phyloP scores from a whole-genome alignment of 225 moss, liverwort and hornwort genomes.

The Bryoerythrophyllum caledonicum region DNA sequence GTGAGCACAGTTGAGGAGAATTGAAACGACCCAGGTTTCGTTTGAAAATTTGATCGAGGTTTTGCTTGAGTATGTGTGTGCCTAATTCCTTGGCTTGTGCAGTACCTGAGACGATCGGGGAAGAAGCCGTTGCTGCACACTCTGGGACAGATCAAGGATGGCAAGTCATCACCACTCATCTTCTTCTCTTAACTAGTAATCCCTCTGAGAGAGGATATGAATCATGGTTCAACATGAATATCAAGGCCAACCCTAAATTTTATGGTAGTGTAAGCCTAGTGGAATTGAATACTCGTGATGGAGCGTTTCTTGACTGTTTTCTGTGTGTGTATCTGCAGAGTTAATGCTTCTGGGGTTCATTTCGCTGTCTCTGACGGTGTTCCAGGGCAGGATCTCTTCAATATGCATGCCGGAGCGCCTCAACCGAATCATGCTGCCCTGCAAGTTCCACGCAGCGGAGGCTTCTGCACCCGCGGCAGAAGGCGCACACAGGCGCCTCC shows the following conservation, averaged over 20 bases:
- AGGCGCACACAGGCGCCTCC: slow-evolving; percentile 53
- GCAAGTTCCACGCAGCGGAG: slow-evolving; percentile 22
- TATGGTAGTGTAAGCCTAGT: no score
- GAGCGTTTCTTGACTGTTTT: background rate
- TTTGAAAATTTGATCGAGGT: background rate
- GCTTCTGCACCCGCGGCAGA: slow-evolving; percentile 1
- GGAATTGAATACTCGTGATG: background rate
- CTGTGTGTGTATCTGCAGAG: slow-evolving; percentile 42
- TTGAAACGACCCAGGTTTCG: background rate
- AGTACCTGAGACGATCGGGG: slow-evolving; percentile 59
- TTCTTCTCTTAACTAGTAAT: background rate
- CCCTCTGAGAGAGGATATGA: no score
- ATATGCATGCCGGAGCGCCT: slow-evolving; percentile 73
- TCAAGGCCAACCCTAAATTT: background rate
- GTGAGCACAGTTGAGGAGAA: background rate
- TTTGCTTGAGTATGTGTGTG: background rate
- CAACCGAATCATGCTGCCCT: slow-evolving; percentile 69
- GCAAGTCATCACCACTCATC: slow-evolving; percentile 23
- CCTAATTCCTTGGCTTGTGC: slow-evolving; percentile 27
- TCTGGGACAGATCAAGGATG: slow-evolving; percentile 81
- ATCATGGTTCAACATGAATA: no score
- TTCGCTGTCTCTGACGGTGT: slow-evolving; percentile 80
- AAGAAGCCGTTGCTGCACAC: slow-evolving; percentile 71
- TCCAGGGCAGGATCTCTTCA: slow-evolving; percentile 57
- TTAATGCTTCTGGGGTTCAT: slow-evolving; percentile 99